Percentiles rank a stretch among this genome's conserved stretches.
These are phyloP conservation scores for Talaromyces trachyspermus DNA, from an alignment of 495 filamentous ascomycete genomes.

Conservation along the genomic window DNA sequence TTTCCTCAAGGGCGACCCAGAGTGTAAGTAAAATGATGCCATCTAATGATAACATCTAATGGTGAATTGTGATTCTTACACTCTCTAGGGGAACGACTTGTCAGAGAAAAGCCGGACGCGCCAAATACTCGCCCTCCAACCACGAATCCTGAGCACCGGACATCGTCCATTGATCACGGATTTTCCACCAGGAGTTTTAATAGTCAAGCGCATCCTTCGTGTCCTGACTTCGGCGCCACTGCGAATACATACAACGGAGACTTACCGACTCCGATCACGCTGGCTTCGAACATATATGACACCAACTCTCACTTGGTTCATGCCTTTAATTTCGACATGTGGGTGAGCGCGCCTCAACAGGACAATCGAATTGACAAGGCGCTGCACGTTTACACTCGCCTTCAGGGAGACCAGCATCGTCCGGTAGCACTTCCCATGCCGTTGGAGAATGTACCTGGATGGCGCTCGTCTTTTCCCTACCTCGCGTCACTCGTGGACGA, in stretches of 20 bases:
- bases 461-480: slow-evolving; percentile 41
- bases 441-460: slow-evolving; percentile 35
- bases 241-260: slow-evolving; percentile 31
- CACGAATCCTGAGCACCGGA: slow-evolving; percentile 29
- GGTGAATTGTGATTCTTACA: no score
- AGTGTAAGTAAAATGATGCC: slow-evolving; percentile 26
- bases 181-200: slow-evolving; percentile 30
- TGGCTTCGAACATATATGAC: slow-evolving; percentile 31
- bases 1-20: slow-evolving; percentile 58
- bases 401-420: slow-evolving; percentile 36
- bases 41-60: no score
- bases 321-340: slow-evolving; percentile 46
- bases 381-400: slow-evolving; percentile 43
- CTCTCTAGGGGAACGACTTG: slow-evolving; percentile 33
- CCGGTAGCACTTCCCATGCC: slow-evolving; percentile 29
- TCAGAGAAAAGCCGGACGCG: slow-evolving; percentile 35
- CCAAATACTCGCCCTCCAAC: slow-evolving; percentile 29
- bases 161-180: slow-evolving; percentile 32
- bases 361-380: slow-evolving; percentile 34
- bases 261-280: slow-evolving; percentile 29
- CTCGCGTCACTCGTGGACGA: slow-evolving; percentile 32
- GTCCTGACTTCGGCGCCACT: slow-evolving; percentile 28
- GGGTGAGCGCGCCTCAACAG: slow-evolving; percentile 37
- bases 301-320: slow-evolving; percentile 26
- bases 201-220: slow-evolving; percentile 19